A percentile compares a stretch with the other conserved stretches of the same genome.
phyloP scores from a whole-genome alignment of 352 stramenopile species.

The Aphanomyces cochlioides region DNA sequence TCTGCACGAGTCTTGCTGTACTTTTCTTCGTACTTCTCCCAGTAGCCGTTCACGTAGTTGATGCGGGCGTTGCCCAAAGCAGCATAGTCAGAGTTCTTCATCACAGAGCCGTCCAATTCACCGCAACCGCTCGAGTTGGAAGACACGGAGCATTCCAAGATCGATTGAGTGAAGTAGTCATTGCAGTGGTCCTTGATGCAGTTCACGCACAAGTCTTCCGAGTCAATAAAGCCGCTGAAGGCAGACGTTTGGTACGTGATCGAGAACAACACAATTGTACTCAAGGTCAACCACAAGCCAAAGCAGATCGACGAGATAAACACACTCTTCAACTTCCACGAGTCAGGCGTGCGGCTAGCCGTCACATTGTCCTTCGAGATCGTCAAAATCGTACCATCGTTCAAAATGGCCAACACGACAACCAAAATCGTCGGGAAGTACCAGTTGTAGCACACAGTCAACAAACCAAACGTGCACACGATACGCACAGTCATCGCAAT shows the following conservation, averaged over 20 bases:
- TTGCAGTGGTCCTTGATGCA: constrained; percentile 59
- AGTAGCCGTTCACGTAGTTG: constrained; percentile 8
- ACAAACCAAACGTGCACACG: constrained; percentile 81
- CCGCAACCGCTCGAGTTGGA: constrained; percentile 52
- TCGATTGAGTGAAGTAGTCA: constrained; percentile 51
- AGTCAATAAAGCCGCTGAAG: constrained; percentile 38
- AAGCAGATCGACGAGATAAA: constrained; percentile 57
- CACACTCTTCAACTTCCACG: constrained; percentile 67
- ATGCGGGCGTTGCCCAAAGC: neutral
- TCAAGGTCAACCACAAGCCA: constrained; percentile 17
- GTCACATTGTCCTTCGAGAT: constrained; percentile 77
- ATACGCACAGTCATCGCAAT: constrained; percentile 87
- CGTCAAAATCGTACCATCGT: constrained; percentile 84
- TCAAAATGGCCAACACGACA: constrained; percentile 88
- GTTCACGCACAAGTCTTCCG: constrained; percentile 56
- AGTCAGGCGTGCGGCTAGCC: constrained; percentile 55
- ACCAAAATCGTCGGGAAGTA: constrained; percentile 85
- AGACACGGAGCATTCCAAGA: constrained; percentile 47
- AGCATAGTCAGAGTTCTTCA: constrained; percentile 21
- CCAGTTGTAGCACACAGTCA: constrained; percentile 86
- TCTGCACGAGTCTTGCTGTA: constrained; percentile 15
- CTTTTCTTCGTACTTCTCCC: constrained; percentile 3
- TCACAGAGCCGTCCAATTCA: constrained; percentile 55
- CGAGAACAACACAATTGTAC: constrained; percentile 47
- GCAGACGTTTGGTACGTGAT: constrained; percentile 57